These are phyloP conservation scores for Penicillium diatomitis DNA, from an alignment of 495 filamentous ascomycete genomes.

Conservation along the genomic window DNA sequence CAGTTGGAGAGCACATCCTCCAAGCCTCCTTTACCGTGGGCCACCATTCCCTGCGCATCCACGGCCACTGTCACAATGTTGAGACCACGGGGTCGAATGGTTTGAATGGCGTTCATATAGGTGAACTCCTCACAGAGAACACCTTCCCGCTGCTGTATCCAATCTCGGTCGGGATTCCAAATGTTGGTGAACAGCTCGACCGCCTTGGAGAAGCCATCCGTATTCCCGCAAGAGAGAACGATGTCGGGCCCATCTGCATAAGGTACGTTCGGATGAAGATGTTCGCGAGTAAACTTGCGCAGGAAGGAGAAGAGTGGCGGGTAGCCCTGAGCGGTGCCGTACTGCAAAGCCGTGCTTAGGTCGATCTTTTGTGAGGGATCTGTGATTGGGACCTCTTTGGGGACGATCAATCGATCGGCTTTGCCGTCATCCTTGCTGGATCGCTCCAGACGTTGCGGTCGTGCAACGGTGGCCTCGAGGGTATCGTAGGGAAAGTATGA, in stretches of 20 bases:
- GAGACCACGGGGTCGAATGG: constrained; percentile 57
- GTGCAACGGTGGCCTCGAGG: constrained; percentile 69
- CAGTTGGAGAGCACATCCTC: constrained; percentile 72
- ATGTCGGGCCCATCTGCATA: constrained; percentile 70
- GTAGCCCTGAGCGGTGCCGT: constrained; percentile 70
- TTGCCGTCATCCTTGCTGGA: constrained; percentile 41
- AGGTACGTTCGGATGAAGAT: constrained; percentile 72
- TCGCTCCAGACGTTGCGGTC: constrained; percentile 61
- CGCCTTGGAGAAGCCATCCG: constrained; percentile 74
- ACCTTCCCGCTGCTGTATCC: constrained; percentile 56
- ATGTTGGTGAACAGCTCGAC: constrained; percentile 62
- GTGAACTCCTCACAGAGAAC: constrained; percentile 69
- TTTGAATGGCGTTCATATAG: constrained; percentile 65
- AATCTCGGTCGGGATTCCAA: constrained; percentile 61
- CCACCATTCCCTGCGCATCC: constrained; percentile 69
- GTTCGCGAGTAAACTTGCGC: constrained; percentile 63
- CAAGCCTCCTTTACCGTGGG: constrained; percentile 58
- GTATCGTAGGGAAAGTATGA: constrained; percentile 87
- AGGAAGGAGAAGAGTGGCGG: constrained; percentile 66
- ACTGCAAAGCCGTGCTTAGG: constrained; percentile 73
- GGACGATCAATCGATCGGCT: constrained; percentile 53
- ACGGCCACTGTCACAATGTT: constrained; percentile 63
- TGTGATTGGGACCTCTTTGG: constrained; percentile 47
- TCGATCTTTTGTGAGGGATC: constrained; percentile 63
- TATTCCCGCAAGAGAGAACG: constrained; percentile 66